Evolutionary conservation across 1,139 yeast genomes (phyloP), one percentile per base, ranked within the genome.

Genomic region (Wickerhamiella pararugosa): DNA sequence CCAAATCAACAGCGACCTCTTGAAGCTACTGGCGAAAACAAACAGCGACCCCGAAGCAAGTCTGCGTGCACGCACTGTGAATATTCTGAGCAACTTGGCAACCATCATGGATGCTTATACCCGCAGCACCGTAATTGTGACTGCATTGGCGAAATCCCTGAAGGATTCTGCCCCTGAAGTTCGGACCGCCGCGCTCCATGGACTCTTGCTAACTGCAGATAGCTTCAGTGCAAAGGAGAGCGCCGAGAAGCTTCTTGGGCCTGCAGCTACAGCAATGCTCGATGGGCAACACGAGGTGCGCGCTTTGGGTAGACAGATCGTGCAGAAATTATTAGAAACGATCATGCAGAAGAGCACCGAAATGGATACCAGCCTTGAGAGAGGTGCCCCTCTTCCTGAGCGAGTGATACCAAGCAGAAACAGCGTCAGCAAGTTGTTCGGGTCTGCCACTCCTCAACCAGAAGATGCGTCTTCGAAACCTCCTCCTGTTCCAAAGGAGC

Each of bases 31-130:
- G 45, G 97, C 97, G 1, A 83, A 81, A 55, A 75, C 94, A 1
- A 97, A 87, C 58, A 78, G 73, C 58, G 98, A 90, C 56, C 74
- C 77, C 2, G 79, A 78, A 45, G 79, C 92, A 1, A 82, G 83
- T 25, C 82, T 90, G 15, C 65, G 98, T 51, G 84, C 90, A 5
- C 82, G 84, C 60, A 87, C 97, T 0, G 72, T 92, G 25, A 70
- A 83, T 26, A 70, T 84, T 36, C 70, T 90, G 26, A 77, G 84
- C 27, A 75, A 75, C 46, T 76, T 90, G 29, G 78, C 94, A 0
- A 63, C 69, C 29, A 65, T 69, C 47, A 71, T 90, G 48, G 78
- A 78, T 46, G 63, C 51, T 15, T 47, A 53, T 11, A 59, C 62
- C 2, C 53, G 67, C 15, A 49, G 61, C 1, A 51, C 76, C 32